These are phyloP conservation scores for Puya raimondii DNA, from an alignment of 176 grass and related monocot species.

Conservation along the genomic window DNA sequence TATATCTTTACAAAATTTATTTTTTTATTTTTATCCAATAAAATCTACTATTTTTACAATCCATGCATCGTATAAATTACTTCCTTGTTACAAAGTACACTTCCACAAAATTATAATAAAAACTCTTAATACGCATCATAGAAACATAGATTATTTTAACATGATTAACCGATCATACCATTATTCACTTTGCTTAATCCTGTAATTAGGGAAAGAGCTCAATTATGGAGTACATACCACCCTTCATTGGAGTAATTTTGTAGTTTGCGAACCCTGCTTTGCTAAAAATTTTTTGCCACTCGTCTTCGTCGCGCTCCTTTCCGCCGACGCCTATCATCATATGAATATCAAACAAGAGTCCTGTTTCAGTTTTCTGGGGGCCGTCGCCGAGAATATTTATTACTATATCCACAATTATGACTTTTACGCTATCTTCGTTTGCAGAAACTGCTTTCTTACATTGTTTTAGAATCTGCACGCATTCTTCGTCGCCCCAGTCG, in stretches of 20 bases:
- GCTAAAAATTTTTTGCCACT: constrained; percentile 34
- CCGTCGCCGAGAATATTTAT: constrained; percentile 3
- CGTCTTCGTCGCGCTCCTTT: constrained; percentile 38
- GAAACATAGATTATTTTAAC: too few relatives aligned
- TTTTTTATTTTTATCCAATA: too few relatives aligned
- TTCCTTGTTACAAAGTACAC: too few relatives aligned
- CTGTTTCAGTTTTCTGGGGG: constrained; percentile 10
- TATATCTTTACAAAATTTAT: too few relatives aligned
- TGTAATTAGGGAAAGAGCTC: constrained; percentile 28
- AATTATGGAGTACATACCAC: constrained; percentile 15
- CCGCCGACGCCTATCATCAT: constrained; percentile 30
- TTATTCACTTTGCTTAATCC: not conserved
- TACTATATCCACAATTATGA: constrained; percentile 32
- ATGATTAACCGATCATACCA: too few relatives aligned
- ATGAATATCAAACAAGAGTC: constrained; percentile 14
- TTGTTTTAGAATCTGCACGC: constrained; percentile 29
- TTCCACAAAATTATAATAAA: too few relatives aligned
- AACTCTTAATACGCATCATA: too few relatives aligned
- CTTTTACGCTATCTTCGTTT: constrained; percentile 4
- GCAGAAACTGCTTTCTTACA: constrained; percentile 28
- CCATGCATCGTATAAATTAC: too few relatives aligned
- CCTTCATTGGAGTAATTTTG: constrained; percentile 13
- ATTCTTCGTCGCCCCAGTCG: constrained; percentile 34
- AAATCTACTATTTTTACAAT: too few relatives aligned
- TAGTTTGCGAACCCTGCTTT: constrained; percentile 24